Conservation (phyloP, 2,329 filamentous ascomycete species). For the Botrytis tulipae region DNA sequence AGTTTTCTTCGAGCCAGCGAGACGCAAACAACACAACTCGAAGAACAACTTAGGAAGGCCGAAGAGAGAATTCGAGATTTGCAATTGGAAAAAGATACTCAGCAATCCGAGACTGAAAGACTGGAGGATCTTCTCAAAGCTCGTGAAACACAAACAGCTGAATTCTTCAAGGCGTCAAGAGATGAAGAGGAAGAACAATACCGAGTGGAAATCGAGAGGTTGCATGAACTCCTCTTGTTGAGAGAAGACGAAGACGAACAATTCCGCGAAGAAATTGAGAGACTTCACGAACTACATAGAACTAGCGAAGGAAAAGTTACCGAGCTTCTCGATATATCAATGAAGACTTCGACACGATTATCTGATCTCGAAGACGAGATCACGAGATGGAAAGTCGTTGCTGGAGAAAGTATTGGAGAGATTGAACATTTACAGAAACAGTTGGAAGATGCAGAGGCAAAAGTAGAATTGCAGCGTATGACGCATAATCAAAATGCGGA, state of each 20-base stretch:
- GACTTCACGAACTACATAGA: background rate
- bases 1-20: background rate
- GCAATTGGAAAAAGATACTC: background rate
- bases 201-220: background rate
- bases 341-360: background rate
- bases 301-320: background rate
- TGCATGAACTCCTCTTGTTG: background rate
- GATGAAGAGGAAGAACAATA: constrained; percentile 4
- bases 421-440: background rate
- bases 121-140: constrained; percentile 1
- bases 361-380: constrained; percentile 8
- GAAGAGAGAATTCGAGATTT: constrained; percentile 2
- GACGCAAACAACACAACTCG: background rate
- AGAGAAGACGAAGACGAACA: constrained; percentile 3
- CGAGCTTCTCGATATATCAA: constrained; percentile 6
- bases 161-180: background rate
- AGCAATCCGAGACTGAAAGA: background rate
- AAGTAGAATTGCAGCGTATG: background rate
- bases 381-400: background rate
- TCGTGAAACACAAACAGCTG: background rate
- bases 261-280: background rate
- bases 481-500: background rate
- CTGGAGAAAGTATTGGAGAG: background rate
- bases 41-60: background rate
- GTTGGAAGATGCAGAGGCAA: background rate